Percentiles rank a stretch among this genome's conserved stretches.
Conservation (phyloP, 2,329 filamentous ascomycete species). For the Diaporthe australafricana region DNA sequence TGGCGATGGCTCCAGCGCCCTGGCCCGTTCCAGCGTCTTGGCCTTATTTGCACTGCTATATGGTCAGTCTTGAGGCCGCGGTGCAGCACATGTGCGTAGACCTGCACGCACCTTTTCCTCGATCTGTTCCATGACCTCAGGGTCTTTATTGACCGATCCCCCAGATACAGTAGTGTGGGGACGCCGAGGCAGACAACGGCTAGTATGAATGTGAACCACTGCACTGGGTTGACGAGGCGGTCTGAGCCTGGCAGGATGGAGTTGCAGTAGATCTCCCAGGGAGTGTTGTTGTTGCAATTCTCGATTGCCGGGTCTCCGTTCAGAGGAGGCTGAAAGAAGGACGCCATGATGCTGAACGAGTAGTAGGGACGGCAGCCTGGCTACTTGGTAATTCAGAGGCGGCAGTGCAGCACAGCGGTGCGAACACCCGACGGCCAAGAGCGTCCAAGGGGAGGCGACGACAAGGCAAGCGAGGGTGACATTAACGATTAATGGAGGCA, state of each 20-base stretch:
- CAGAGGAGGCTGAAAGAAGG: constrained; percentile 47
- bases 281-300: constrained; percentile 38
- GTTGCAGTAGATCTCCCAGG: constrained; percentile 47
- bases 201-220: constrained; percentile 44
- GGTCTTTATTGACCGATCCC: constrained; percentile 11
- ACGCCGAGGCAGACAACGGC: constrained; percentile 41
- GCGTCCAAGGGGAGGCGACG: constrained; percentile 18
- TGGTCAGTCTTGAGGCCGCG: constrained; percentile 21
- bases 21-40: constrained; percentile 29
- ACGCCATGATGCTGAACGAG: constrained; percentile 44
- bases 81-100: not conserved
- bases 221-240: constrained; percentile 43
- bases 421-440: constrained; percentile 31
- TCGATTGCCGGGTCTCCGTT: constrained; percentile 44
- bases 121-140: constrained; percentile 30
- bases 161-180: constrained; percentile 38
- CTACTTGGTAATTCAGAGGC: not conserved
- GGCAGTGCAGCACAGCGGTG: constrained; percentile 21
- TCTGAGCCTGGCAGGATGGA: constrained; percentile 40
- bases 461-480: constrained; percentile 21
- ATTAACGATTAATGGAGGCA: constrained; percentile 26
- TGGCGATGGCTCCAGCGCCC: constrained; percentile 31
- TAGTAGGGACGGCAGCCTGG: too few relatives aligned
- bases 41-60: constrained; percentile 21
- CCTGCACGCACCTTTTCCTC: constrained; percentile 34